Evolutionary conservation across 768 basidiomycete genomes (phyloP).

Genomic region (Kondoa subrosea): DNA sequence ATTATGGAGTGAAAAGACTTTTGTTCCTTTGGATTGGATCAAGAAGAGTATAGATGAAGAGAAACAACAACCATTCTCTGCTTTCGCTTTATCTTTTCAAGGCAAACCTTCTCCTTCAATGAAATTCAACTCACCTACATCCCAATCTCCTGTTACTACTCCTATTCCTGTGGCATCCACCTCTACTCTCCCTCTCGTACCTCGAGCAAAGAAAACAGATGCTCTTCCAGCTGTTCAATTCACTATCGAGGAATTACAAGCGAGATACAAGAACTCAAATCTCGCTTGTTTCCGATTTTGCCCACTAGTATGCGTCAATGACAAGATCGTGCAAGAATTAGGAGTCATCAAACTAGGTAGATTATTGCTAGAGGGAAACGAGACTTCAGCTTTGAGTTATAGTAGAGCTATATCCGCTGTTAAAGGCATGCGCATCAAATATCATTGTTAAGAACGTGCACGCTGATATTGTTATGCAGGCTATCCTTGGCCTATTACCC

Average conservation of each 20-base stretch:
- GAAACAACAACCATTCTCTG: neutral
- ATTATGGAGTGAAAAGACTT: neutral
- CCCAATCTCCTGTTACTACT: neutral
- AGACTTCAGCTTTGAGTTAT: slow-evolving; percentile 53
- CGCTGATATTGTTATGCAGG: no score
- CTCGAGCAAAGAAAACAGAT: neutral
- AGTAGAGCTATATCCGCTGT: slow-evolving; percentile 44
- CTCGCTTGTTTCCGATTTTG: slow-evolving; percentile 10
- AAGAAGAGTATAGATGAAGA: neutral
- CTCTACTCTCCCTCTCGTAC: neutral
- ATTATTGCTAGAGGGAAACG: slow-evolving; percentile 12
- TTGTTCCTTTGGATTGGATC: neutral
- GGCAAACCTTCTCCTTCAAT: neutral
- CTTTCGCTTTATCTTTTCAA: neutral
- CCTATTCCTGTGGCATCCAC: neutral
- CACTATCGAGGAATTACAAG: neutral
- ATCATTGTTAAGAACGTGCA: no score
- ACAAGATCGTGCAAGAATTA: slow-evolving; percentile 18
- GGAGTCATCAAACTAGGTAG: slow-evolving; percentile 8
- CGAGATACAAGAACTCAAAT: neutral
- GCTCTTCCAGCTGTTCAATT: neutral
- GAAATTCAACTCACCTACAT: neutral
- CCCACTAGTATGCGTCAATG: slow-evolving; percentile 13
- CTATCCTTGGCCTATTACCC: slow-evolving; percentile 31
- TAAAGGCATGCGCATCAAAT: no score